Evolutionary conservation across 805 yeast species (phyloP), one percentile per base, ranked within the genome.

Genomic region (Sugiyamaella marilandica): DNA sequence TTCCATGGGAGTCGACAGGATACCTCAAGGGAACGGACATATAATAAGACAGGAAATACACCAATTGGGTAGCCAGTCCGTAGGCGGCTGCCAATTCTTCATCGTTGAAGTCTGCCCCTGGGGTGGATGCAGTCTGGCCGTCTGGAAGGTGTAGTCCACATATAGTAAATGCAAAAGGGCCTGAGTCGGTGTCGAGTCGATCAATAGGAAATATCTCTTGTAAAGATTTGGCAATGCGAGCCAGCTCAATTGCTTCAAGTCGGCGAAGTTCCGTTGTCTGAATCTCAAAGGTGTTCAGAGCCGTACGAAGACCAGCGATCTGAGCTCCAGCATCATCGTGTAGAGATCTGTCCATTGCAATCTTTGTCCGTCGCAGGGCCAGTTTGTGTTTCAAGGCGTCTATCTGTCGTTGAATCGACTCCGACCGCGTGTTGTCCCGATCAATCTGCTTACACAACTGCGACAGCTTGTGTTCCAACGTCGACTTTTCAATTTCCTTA

Each of bases 1-100:
- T 74, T 1, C 84, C 83, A 45, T 68, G 67, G 29, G 73, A 71
- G 47, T 71, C 71, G 2, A 78, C 65, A 0, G 82, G 82, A 55
- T 79, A 80, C 41, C 81, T 70, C 37, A 80, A 61, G 2, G 80
- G 73, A 2, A 77, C 69, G 18, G 64, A 64, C 49, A 80, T 63
- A 52, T 79, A 76, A 19, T 57, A 56, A 4, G 81, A 66, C 2
- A 78, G 61, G 26, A 72, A 55, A 11, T 63, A 60, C 4, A 78
- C 70, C 2, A 80, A 59, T 31, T 76, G 76, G 2, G 76, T 68
- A 2, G 76, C 69, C 51, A 72, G 72, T 1, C 82, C 82, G 24
- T 78, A 62, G n/a, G 79, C 74, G 0, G 82, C 75, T 39, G 74
- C 79, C 0, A 74, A 68, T 45, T 73, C 72, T 10, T 67, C 68